Base-by-base conservation (phyloP, 2,329 filamentous ascomycete species). In the Rasamsonia emersonii region DNA sequence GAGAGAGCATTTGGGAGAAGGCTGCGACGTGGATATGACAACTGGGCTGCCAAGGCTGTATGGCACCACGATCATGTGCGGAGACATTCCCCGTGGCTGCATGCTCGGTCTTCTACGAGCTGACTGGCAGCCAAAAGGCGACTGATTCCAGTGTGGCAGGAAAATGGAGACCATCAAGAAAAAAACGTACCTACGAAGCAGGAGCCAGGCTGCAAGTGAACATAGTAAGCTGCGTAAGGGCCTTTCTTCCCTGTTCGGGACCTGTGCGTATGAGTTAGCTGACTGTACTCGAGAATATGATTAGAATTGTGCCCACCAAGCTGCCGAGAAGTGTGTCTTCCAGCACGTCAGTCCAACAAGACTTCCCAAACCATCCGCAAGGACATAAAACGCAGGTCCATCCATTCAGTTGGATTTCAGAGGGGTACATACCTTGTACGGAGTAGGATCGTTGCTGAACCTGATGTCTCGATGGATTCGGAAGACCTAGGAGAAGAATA, bases 211-310 rank as follows among this genome's bases (percentile, higher is more conserved):
- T 89, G 75, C 42, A 84, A 71, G 55, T 93, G 86, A 13, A 94
- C 62, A 60, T 93, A 94, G 62, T 94, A 94, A 51, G 77, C 80
- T 5, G 86, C 86, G 57, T 91, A 93, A 7, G 82, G 79, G 0
- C 85, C 85, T 59, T 94, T 93, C 33, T 82, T 74, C 13, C 86
- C 86, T 0, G 86, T 93, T 13, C 86, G 78, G 35, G 83, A 91
- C 76, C 71, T 74, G 41, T 26, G 26, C 25, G 10, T 3, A 15
- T 39, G 29, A 32, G 30, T 54, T 37, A 52, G 46, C 40, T 38
- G 30, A 40, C 33, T 27, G 13, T 14, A 25, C 32, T 29, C 19
- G 18, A 31, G 28, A 17, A 7, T 30, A 37, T 27, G 13, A 33
- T 32, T 30, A 24, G 28, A 24, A 34, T 28, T 27, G 28, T 29